Conservation (phyloP, 768 basidiomycete species). For the Russula earlei region DNA sequence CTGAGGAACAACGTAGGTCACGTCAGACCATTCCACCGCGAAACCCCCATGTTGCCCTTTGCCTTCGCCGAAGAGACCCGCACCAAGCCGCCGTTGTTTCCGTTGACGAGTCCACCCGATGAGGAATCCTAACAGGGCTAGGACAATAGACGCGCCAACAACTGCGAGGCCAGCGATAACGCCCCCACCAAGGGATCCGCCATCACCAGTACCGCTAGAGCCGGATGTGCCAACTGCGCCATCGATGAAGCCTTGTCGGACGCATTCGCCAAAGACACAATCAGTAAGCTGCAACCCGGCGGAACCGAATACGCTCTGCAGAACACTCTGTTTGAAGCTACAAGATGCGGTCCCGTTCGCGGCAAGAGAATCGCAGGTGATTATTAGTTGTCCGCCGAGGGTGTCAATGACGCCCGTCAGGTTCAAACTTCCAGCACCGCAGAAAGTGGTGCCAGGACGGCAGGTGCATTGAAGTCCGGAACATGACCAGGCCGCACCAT, state of each 20-base stretch:
- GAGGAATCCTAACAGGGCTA: constrained; percentile 49
- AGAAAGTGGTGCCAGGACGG: constrained; percentile 59
- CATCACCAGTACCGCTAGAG: constrained; percentile 21
- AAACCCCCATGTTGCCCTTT: constrained; percentile 37
- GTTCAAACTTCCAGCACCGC: constrained; percentile 44
- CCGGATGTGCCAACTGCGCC: constrained; percentile 28
- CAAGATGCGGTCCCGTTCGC: constrained; percentile 48
- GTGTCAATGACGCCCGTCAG: constrained; percentile 55
- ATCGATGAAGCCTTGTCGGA: constrained; percentile 72
- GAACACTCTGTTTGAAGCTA: constrained; percentile 60
- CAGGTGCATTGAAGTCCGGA: constrained; percentile 69
- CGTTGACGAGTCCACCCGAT: constrained; percentile 56
- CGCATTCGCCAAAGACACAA: constrained; percentile 86
- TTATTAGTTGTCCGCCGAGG: constrained; percentile 53
- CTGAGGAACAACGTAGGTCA: constrained; percentile 54
- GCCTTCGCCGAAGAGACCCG: constrained; percentile 24
- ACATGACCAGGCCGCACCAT: constrained; percentile 57
- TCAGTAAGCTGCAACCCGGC: constrained; percentile 61
- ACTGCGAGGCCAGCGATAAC: constrained; percentile 89
- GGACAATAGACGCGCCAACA: constrained; percentile 54
- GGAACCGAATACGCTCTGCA: constrained; percentile 64
- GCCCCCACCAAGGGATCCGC: constrained; percentile 55
- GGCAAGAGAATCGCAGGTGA: constrained; percentile 50
- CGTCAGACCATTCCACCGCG: constrained; percentile 54
- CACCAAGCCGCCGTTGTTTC: constrained; percentile 42